Conservation (phyloP, 257 asterid genomes). For the Marsdenia floribunda region DNA sequence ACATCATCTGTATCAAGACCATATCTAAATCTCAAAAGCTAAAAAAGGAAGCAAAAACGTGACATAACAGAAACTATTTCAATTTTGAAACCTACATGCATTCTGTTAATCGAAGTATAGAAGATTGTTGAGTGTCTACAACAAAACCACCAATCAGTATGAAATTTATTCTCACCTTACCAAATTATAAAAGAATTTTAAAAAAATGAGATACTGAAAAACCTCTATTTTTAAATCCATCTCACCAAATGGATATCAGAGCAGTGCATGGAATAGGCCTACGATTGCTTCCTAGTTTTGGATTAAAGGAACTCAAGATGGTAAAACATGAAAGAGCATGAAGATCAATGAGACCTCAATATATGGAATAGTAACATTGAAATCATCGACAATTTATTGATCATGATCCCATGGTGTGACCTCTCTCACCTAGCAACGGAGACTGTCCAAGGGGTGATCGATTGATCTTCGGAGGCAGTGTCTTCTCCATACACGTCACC, state of each 20-base stretch:
- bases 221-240: background rate
- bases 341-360: background rate
- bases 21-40: background rate
- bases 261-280: too few species aligned
- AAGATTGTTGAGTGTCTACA: background rate
- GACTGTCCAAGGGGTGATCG: conserved; percentile 45
- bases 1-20: background rate
- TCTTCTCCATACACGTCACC: conserved; percentile 47
- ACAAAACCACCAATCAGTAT: background rate
- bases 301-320: background rate
- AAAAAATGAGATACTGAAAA: background rate
- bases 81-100: too few species aligned
- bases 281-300: background rate
- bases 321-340: background rate
- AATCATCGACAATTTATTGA: conserved; percentile 10
- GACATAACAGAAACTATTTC: too few species aligned
- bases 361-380: background rate
- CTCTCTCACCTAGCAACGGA: conserved; percentile 52
- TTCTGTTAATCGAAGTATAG: background rate
- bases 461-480: conserved; percentile 46
- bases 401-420: conserved; percentile 4
- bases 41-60: background rate
- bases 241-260: background rate
- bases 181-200: background rate
- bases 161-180: background rate